Percentiles rank a stretch among this genome's conserved stretches.
Evolutionary conservation across 768 basidiomycete species (phyloP).

Genomic region (Serendipita indica): DNA sequence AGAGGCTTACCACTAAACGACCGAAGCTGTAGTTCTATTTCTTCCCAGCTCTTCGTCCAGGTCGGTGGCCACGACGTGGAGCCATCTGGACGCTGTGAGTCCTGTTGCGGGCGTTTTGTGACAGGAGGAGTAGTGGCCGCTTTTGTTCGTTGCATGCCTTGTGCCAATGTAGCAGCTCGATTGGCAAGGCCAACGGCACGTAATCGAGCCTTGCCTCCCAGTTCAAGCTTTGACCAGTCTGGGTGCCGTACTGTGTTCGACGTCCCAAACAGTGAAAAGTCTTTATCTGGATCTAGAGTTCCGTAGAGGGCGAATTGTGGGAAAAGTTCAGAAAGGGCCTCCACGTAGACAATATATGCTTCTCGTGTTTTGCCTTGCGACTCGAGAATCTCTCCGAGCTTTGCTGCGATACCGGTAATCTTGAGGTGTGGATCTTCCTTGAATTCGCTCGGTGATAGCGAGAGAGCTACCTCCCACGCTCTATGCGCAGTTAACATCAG

Average conservation of each 20-base stretch:
- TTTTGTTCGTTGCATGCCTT: background rate
- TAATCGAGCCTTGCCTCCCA: background rate
- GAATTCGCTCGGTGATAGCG: background rate
- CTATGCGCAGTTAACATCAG: background rate
- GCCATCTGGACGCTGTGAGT: background rate
- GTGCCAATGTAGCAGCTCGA: background rate
- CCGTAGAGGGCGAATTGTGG: background rate
- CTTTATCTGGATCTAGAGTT: background rate
- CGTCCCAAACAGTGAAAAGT: background rate
- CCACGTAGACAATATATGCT: background rate
- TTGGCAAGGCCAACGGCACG: background rate
- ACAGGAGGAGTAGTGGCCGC: background rate
- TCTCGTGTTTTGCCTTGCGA: background rate
- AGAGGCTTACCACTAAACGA: background rate
- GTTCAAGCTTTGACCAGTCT: background rate
- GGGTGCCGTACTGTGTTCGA: background rate
- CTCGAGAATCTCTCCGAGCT: conserved; percentile 2
- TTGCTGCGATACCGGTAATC: background rate
- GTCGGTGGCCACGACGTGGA: background rate
- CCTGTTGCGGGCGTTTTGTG: background rate
- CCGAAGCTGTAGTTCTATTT: background rate
- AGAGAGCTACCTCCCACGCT: background rate
- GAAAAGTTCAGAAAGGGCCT: background rate
- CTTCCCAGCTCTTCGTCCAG: background rate
- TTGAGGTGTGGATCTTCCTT: background rate